phyloP scores from a whole-genome alignment of 169 alveolate genomes.

The Plasmodium relictum region DNA sequence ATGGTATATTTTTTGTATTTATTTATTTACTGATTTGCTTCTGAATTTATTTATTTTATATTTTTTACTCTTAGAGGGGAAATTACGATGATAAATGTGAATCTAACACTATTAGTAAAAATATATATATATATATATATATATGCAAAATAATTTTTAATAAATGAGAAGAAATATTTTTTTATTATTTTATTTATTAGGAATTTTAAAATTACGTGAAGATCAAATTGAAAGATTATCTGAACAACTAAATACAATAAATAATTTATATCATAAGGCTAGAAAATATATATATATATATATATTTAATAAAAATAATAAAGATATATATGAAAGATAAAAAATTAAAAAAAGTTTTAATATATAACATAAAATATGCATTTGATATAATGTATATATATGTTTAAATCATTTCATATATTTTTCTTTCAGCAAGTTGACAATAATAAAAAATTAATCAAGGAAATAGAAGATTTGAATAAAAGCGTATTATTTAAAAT shows the following conservation, averaged over 20 bases:
- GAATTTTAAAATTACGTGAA: slow-evolving; percentile 45
- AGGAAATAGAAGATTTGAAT: slow-evolving; percentile 44
- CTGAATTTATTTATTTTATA: not conserved
- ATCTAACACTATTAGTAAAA: slow-evolving; percentile 33
- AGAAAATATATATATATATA: not conserved
- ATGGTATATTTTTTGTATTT: slow-evolving; percentile 3
- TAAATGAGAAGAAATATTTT: not conserved
- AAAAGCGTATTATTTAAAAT: slow-evolving; percentile 17
- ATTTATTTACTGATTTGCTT: not conserved
- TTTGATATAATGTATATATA: too few relatives aligned
- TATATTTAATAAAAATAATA: not conserved
- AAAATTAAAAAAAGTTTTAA: too few relatives aligned
- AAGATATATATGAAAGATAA: not conserved
- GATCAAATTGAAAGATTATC: slow-evolving; percentile 70
- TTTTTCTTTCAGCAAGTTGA: slow-evolving; percentile 39
- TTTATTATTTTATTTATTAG: slow-evolving; percentile 12
- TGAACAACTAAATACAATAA: slow-evolving; percentile 43
- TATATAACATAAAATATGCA: too few relatives aligned
- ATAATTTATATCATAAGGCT: slow-evolving; percentile 52
- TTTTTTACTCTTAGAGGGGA: slow-evolving; percentile 2
- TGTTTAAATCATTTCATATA: not conserved
- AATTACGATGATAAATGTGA: slow-evolving; percentile 2
- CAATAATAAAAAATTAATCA: slow-evolving; percentile 40
- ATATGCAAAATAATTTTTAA: not conserved
- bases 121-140: slow-evolving; percentile 4